Evolutionary conservation across 2,329 filamentous ascomycete species (phyloP).

Genomic region (Xylariaceae sp.): DNA sequence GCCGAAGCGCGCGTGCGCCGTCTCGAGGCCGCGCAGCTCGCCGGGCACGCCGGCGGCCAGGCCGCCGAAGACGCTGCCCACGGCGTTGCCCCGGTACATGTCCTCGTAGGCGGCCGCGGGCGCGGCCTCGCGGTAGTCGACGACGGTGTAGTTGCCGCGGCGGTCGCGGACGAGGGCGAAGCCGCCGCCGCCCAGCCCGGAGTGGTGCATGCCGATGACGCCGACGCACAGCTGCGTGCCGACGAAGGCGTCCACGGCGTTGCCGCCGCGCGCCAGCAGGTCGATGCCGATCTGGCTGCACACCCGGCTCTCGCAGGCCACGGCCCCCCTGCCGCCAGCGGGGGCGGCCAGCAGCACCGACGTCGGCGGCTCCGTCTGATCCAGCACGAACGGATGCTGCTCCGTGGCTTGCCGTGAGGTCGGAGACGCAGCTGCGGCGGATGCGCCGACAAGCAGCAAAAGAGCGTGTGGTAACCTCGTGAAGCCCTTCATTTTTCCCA

Average conservation of each 20-base stretch:
- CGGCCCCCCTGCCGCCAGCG: constrained; percentile 17
- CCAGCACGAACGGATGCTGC: no score
- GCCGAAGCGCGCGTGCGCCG: constrained; percentile 68
- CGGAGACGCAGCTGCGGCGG: no score
- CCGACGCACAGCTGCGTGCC: constrained; percentile 71
- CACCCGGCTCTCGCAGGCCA: constrained; percentile 24
- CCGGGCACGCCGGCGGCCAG: constrained; percentile 66
- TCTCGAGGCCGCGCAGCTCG: constrained; percentile 70
- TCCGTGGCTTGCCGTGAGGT: no score
- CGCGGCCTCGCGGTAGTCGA: constrained; percentile 86
- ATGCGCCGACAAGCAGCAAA: no score
- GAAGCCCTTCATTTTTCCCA: no score
- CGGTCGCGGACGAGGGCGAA: constrained; percentile 73
- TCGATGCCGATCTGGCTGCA: constrained; percentile 28
- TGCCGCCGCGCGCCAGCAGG: constrained; percentile 39
- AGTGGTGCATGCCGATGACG: constrained; percentile 69
- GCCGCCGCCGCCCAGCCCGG: constrained; percentile 81
- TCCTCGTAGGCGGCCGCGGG: constrained; percentile 73
- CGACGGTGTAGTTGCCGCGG: constrained; percentile 68
- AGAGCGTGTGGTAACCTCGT: no score
- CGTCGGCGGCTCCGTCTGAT: no score
- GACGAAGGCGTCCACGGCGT: constrained; percentile 69
- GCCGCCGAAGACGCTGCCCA: constrained; percentile 62
- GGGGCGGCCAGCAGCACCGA: constrained; percentile 11
- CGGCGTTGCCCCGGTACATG: constrained; percentile 71